Base-by-base conservation (phyloP, 306 rosid species). In the Dalbergia oliveri region DNA sequence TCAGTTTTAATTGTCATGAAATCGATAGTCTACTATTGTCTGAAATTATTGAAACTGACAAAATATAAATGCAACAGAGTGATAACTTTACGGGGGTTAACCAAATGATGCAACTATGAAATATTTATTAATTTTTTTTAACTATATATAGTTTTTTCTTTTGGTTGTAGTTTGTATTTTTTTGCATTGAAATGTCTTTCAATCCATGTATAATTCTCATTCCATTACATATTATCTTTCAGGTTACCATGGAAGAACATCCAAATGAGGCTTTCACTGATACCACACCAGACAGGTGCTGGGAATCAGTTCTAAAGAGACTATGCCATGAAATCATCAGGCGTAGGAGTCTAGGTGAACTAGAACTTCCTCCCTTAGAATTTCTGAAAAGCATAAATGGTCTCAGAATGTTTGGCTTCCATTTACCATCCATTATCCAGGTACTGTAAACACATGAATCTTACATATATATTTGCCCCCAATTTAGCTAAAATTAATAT, bases 331-430 rank as follows among this genome's bases (percentile, higher is more conserved):
- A 88, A 85, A 87, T 88, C 69, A 62, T 14, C 41, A 77, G 88
- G 73, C 82, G 65, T 44, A 83, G 76, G 73, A 83, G 47, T 79
- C 79, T 73, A 35, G 90, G 85, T 39, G 90, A 82, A 82, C 81
- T 21, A 57, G 84, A 80, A 67, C 82, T 77, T 51, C 82, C 88
- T 51, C 82, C 86, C 57, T 34, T 81, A 56, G 88, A 89, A 78
- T 69, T 79, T 79, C 67, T 76, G 86, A 84, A 84, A 86, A 83
- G 47, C 81, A 66, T 92, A 13, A 80, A 88, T 14, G 97, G 98
- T 63, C 89, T 83, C 72, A 65, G 85, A 82, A 92, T 94, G 98
- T 94, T 92, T 79, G 98, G 98, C 76, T 92, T 94, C 82, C 85
- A 74, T 66, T 89, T 86, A 69, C 90, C 90, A 21, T 81, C 88